These are phyloP conservation scores for Tolypocladium paradoxum DNA, from an alignment of 2,329 filamentous ascomycete species.

Conservation along the genomic window DNA sequence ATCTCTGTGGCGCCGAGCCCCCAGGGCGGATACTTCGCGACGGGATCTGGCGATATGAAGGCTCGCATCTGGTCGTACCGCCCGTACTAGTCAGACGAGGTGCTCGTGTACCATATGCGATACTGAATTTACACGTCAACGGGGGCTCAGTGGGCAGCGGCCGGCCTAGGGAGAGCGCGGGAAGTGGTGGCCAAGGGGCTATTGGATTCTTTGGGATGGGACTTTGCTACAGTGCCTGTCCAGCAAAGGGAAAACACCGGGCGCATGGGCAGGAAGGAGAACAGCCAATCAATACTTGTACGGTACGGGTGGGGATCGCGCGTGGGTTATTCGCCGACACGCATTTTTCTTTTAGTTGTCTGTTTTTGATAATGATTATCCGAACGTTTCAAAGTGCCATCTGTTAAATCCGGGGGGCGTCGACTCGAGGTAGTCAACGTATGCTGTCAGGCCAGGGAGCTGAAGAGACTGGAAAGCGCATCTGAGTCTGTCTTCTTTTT, in stretches of 20 bases:
- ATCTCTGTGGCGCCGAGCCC: conserved; percentile 95
- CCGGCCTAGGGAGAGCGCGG: neutral
- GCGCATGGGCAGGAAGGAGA: conserved; percentile 16
- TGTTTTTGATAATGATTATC: conserved; percentile 11
- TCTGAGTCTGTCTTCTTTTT: conserved; percentile 48
- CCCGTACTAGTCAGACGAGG: conserved; percentile 23
- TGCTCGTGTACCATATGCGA: neutral
- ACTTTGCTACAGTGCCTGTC: conserved; percentile 1
- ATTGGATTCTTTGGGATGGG: conserved; percentile 1
- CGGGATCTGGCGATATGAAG: conserved; percentile 93
- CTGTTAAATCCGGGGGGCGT: neutral
- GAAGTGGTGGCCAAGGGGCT: conserved; percentile 2
- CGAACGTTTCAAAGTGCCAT: neutral
- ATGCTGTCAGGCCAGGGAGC: conserved; percentile 28
- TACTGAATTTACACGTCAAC: neutral
- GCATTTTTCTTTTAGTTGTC: neutral
- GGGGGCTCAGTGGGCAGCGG: neutral
- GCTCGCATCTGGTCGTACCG: conserved; percentile 92
- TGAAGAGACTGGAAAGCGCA: conserved; percentile 66
- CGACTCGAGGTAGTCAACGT: neutral
- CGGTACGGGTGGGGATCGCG: conserved; percentile 10
- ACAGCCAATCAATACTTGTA: conserved; percentile 14
- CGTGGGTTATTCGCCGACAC: conserved; percentile 1
- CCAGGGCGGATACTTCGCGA: conserved; percentile 79
- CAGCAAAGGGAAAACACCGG: conserved; percentile 3